Percentiles rank a stretch among this genome's conserved stretches.
phyloP scores from a whole-genome alignment of 2,329 filamentous ascomycete genomes.

The Cercospora sp. region DNA sequence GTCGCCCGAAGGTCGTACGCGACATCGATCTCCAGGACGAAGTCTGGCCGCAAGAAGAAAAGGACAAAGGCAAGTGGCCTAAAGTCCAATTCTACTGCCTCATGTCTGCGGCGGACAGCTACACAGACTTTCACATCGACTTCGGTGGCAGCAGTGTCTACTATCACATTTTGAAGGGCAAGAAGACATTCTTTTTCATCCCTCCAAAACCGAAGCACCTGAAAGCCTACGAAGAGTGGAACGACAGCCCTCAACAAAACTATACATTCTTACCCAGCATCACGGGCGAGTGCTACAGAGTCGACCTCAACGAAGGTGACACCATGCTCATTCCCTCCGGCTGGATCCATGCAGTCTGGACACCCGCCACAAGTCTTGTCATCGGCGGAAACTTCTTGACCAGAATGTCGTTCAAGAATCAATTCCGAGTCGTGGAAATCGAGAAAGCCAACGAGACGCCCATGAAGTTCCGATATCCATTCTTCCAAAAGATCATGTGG shows the following conservation, averaged over 20 bases:
- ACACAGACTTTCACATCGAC: slow-evolving; percentile 72
- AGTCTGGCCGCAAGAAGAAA: slow-evolving; percentile 57
- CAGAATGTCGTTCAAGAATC: slow-evolving; percentile 64
- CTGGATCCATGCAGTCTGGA: slow-evolving; percentile 73
- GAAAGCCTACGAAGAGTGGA: slow-evolving; percentile 72
- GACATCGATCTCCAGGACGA: slow-evolving; percentile 61
- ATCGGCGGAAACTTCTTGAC: slow-evolving; percentile 72
- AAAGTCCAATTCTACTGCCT: slow-evolving; percentile 69
- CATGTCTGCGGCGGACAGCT: slow-evolving; percentile 71
- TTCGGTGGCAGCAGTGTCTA: slow-evolving; percentile 71
- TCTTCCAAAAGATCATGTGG: slow-evolving; percentile 71
- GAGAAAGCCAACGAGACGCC: slow-evolving; percentile 68
- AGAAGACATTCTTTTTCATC: slow-evolving; percentile 72
- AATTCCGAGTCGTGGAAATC: slow-evolving; percentile 65
- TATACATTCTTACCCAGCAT: slow-evolving; percentile 65
- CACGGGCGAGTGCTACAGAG: slow-evolving; percentile 66
- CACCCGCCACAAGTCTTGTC: slow-evolving; percentile 67
- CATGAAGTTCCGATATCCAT: slow-evolving; percentile 66
- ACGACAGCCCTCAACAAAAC: slow-evolving; percentile 65
- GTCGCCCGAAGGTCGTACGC: slow-evolving; percentile 64
- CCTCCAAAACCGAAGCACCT: slow-evolving; percentile 67
- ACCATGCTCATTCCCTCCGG: slow-evolving; percentile 71
- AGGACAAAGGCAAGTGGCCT: slow-evolving; percentile 58
- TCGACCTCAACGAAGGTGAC: slow-evolving; percentile 66
- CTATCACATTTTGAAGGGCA: slow-evolving; percentile 68